These are phyloP conservation scores for Triticum turgidum DNA, from an alignment of 176 grass and related monocot genomes.

Conservation along the genomic window DNA sequence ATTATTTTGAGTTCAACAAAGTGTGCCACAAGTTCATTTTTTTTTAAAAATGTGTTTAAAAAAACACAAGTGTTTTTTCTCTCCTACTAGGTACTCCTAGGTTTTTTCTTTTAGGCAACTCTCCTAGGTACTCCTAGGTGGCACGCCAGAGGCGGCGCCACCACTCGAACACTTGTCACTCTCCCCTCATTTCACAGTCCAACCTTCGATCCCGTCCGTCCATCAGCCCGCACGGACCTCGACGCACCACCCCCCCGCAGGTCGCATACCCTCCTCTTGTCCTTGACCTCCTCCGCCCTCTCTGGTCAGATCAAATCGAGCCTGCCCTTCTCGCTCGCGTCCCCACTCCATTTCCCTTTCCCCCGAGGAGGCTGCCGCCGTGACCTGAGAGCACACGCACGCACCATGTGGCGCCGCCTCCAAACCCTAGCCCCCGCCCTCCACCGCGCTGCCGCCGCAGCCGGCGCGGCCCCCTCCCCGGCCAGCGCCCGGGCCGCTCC, in stretches of 20 bases:
- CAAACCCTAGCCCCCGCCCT: slow-evolving; percentile 56
- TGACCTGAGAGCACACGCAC: slow-evolving; percentile 47
- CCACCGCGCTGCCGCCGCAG: slow-evolving; percentile 30
- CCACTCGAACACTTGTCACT: neutral
- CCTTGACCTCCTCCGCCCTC: neutral
- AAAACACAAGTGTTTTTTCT: too few relatives aligned
- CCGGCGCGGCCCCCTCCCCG: slow-evolving; percentile 14
- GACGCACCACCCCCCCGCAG: neutral
- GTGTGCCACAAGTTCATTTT: too few relatives aligned
- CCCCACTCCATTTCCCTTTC: slow-evolving; percentile 4
- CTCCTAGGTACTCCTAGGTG: too few relatives aligned
- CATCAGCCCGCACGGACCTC: slow-evolving; percentile 1
- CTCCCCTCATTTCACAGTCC: neutral
- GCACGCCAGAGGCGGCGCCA: neutral
- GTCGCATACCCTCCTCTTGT: neutral
- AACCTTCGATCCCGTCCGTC: slow-evolving; percentile 13
- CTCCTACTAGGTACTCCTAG: too few relatives aligned
- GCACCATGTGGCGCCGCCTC: slow-evolving; percentile 73
- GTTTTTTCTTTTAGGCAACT: too few relatives aligned
- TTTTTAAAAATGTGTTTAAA: too few relatives aligned
- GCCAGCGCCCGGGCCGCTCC: slow-evolving; percentile 16
- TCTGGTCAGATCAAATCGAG: slow-evolving; percentile 37
- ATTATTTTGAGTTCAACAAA: too few relatives aligned
- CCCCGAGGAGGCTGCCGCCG: slow-evolving; percentile 31
- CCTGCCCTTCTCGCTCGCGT: slow-evolving; percentile 1